Evolutionary conservation across 345 rosid genomes (phyloP), one percentile per base, ranked within the genome.

Genomic region (Linum lewisii): DNA sequence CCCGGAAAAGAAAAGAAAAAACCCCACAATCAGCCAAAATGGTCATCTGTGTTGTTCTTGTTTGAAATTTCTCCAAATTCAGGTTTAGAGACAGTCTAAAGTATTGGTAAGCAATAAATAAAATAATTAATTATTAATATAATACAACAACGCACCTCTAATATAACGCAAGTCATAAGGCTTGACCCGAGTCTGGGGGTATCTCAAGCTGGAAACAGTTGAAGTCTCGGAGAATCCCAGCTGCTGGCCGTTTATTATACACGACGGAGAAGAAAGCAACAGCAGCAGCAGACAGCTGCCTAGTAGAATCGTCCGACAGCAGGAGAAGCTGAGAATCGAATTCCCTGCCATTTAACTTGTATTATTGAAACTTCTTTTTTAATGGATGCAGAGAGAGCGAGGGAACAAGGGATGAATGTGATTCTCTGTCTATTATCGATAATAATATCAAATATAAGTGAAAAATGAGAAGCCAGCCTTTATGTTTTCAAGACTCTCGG

Each of bases 81-180:
- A 1, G 4, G 19, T 15, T 24, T 37, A 25, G 26, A 34, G 44
- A 24, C 62, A 42, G 10, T 37, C 54, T 13, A 42, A 23, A n/a
- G 22, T 49, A 25, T 26, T 4, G 23, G 49, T 14, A 55, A 47
- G 50, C 7, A 47, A 53, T 26, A 55, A 1, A n/a, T 10, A 21
- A 20, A n/a, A n/a, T n/a, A n/a, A n/a, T n/a, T n/a, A n/a, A n/a
- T n/a, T n/a, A n/a, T n/a, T n/a, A n/a, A n/a, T n/a, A n/a, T 10
- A 20, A 21, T 9, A 63, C 16, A 1, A 20, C 5, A 7, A 24
- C 76, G 29, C 23, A 85, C 96, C 93, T 80, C 96, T 79, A 54
- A 85, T 77, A 67, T 85, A 85, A 69, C 85, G 86, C 65, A 80
- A 76, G 60, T 75, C 86, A 62, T 73, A 83, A 6, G 90, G 85